phyloP scores from a whole-genome alignment of 108 stramenopile genomes.

The Fragilariopsis cylindrus region DNA sequence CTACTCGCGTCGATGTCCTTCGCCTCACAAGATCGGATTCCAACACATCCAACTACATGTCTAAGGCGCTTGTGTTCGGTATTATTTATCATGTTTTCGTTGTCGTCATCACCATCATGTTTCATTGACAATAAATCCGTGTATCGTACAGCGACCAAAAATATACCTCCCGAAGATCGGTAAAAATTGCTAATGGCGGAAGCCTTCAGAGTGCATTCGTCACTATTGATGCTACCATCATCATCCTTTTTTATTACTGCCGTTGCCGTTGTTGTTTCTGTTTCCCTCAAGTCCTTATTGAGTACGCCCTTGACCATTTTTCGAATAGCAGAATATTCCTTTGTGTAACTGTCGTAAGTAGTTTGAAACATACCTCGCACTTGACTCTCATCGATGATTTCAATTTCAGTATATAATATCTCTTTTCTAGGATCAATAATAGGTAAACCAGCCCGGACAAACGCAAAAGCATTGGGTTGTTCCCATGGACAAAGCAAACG shows the following conservation, averaged over 20 bases:
- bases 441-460: constrained; percentile 18
- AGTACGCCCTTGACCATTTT: constrained; percentile 71
- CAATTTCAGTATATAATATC: constrained; percentile 25
- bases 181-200: constrained; percentile 12
- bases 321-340: constrained; percentile 58
- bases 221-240: neutral
- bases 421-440: neutral
- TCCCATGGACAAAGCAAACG: constrained; percentile 33
- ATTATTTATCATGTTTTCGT: too few relatives aligned
- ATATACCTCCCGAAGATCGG: constrained; percentile 16
- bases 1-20: constrained; percentile 16
- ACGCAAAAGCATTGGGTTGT: constrained; percentile 2
- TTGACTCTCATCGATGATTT: constrained; percentile 33
- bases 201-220: neutral
- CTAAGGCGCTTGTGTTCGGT: neutral
- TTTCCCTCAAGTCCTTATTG: constrained; percentile 50
- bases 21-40: constrained; percentile 40
- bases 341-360: constrained; percentile 50
- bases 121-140: neutral
- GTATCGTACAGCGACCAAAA: constrained; percentile 24
- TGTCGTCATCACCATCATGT: too few relatives aligned
- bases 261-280: neutral
- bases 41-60: constrained; percentile 66
- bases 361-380: constrained; percentile 51
- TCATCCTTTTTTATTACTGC: constrained; percentile 24